Base-by-base conservation (phyloP, 2,329 filamentous ascomycete species). In the Sarocladium strictum region DNA sequence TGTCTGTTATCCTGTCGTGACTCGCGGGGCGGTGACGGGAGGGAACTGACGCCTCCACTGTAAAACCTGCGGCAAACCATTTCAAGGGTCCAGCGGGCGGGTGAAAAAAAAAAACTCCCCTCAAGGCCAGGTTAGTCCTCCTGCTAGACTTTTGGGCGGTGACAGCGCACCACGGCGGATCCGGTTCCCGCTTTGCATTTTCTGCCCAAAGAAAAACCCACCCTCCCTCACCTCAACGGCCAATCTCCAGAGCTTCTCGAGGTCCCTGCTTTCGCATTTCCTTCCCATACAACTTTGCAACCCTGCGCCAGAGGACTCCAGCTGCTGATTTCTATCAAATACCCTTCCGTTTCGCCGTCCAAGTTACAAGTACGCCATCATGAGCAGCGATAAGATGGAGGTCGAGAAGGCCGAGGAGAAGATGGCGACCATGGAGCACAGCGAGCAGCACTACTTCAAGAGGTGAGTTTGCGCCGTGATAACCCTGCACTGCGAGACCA, bases 361-460 rank as follows among this genome's bases (percentile, higher is more conserved):
- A n/a, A 26, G 14, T 26, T 24, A 10, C 32, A 24, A 12, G n/a
- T 21, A 43, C 3, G 54, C 35, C 59, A 72, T 58, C 32, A 79
- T 80, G 76, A 70, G 67, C 62, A 72, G 74, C 62, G 73, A 75
- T 57, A 76, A 76, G 58, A 83, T 81, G 78, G 81, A 83, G 43
- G 74, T 84, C 57, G 80, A 82, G 66, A 69, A 74, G 61, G 81
- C 81, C 50, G 82, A 85, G 75, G 70, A 79, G 68, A 76, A 77
- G 72, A 79, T 89, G 72, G 84, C 86, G 69, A 71, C 76, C 64
- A 86, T 96, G 81, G 87, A 89, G 70, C 92, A 96, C 76, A 94
- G 92, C 60, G 94, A 99, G 80, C 91, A 95, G 73, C 94, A 97
- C 74, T 99, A 97, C 80, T 97, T 97, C 79, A 97, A 97, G 77